Evolutionary conservation across 768 basidiomycete genomes (phyloP).

Genomic region (Mycena alexandri): DNA sequence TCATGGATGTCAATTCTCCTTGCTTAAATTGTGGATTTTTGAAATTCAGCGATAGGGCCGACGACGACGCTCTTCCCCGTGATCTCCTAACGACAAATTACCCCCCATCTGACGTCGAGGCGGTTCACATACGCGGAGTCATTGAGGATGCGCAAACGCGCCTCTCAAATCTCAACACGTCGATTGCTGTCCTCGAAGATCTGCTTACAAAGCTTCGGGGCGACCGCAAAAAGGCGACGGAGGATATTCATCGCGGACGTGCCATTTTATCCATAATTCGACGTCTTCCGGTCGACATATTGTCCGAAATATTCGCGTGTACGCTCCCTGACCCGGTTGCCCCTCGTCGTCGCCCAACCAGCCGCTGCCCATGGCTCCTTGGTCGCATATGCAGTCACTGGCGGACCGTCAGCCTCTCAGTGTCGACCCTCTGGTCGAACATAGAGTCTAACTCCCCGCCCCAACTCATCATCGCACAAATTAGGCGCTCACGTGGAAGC

Average conservation of each 20-base stretch:
- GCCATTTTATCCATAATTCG: constrained; percentile 3
- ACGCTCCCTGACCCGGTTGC: neutral
- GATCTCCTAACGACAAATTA: constrained; percentile 14
- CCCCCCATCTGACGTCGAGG: constrained; percentile 16
- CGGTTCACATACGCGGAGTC: neutral
- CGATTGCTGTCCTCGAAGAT: neutral
- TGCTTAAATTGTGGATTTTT: neutral
- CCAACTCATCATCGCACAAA: neutral
- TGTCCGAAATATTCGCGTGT: constrained; percentile 5
- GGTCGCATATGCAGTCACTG: constrained; percentile 23
- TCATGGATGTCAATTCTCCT: no score
- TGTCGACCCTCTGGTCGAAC: constrained; percentile 14
- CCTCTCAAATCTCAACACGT: constrained; percentile 1
- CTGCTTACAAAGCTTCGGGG: neutral
- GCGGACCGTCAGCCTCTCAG: constrained; percentile 5
- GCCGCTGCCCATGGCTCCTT: constrained; percentile 17
- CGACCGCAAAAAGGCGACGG: neutral
- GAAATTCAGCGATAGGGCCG: neutral
- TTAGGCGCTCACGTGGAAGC: neutral
- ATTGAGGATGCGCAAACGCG: neutral
- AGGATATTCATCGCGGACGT: neutral
- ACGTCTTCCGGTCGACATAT: constrained; percentile 13
- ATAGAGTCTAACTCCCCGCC: neutral
- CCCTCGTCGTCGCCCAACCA: neutral
- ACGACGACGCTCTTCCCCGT: neutral